Percentiles rank a stretch among this genome's conserved stretches.
phyloP scores from a whole-genome alignment of 2,329 filamentous ascomycete genomes.

The Monilinia polystroma region DNA sequence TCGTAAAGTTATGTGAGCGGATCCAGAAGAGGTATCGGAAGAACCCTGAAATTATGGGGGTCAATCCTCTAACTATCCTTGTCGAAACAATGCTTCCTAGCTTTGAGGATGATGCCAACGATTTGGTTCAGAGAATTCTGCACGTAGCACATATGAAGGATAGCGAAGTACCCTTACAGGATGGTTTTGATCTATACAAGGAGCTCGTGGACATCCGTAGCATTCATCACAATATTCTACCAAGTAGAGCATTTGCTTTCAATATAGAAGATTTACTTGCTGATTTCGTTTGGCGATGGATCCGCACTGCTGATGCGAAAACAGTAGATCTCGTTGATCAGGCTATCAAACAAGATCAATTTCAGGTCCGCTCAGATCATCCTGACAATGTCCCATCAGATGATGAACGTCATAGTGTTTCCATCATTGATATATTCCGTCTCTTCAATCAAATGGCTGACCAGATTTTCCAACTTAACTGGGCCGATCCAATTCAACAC shows the following conservation, averaged over 20 bases:
- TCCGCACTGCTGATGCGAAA: slow-evolving; percentile 74
- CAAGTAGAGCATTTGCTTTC: slow-evolving; percentile 75
- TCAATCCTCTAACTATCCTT: slow-evolving; percentile 64
- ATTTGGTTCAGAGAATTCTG: slow-evolving; percentile 80
- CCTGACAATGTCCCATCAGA: slow-evolving; percentile 66
- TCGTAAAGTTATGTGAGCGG: slow-evolving; percentile 80
- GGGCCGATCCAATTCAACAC: slow-evolving; percentile 91
- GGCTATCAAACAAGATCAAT: slow-evolving; percentile 86
- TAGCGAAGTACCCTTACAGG: slow-evolving; percentile 79
- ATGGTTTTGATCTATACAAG: slow-evolving; percentile 91
- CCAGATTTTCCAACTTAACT: slow-evolving; percentile 80
- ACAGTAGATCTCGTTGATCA: slow-evolving; percentile 83
- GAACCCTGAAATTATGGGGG: slow-evolving; percentile 82
- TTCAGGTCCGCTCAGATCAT: slow-evolving; percentile 69
- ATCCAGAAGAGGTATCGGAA: slow-evolving; percentile 91
- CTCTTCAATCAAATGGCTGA: slow-evolving; percentile 91
- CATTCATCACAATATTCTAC: slow-evolving; percentile 75
- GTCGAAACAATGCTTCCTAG: slow-evolving; percentile 82
- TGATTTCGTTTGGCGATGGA: slow-evolving; percentile 96
- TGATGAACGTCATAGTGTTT: slow-evolving; percentile 86
- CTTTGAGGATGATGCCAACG: slow-evolving; percentile 85
- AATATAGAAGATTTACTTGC: slow-evolving; percentile 82
- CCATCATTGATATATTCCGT: slow-evolving; percentile 88
- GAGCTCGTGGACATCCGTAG: slow-evolving; percentile 81
- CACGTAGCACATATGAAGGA: slow-evolving; percentile 66